phyloP scores from a whole-genome alignment of 768 basidiomycete species.

The Butyriboletus loyo region DNA sequence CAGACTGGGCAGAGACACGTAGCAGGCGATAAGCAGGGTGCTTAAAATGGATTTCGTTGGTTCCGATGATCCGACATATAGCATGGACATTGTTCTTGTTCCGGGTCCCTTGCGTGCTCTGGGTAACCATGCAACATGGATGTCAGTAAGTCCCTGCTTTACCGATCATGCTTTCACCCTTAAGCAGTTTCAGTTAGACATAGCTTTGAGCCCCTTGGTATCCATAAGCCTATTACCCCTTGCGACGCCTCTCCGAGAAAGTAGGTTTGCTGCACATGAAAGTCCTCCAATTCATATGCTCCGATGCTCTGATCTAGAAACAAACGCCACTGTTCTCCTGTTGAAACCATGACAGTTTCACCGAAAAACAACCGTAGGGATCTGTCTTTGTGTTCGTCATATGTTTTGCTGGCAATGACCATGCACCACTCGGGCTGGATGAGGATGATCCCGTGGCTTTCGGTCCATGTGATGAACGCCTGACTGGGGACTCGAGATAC shows the following conservation, averaged over 20 bases:
- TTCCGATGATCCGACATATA: neutral
- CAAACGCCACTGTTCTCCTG: neutral
- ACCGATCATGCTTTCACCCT: no score
- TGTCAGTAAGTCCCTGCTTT: neutral
- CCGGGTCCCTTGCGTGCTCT: neutral
- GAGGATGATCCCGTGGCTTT: neutral
- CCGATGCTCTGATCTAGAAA: neutral
- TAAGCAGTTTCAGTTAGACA: neutral
- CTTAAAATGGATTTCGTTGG: neutral
- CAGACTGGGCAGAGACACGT: neutral
- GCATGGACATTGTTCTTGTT: neutral
- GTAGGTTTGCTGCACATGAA: neutral
- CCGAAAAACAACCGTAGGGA: no score
- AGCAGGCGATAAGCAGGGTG: neutral
- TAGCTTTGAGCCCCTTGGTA: neutral
- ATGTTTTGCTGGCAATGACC: conserved; percentile 1
- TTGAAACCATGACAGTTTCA: neutral
- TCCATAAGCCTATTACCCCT: neutral
- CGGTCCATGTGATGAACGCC: neutral
- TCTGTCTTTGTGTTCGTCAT: neutral
- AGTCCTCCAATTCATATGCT: neutral
- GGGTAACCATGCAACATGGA: no score
- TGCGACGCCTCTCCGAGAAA: neutral
- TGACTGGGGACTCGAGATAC: neutral
- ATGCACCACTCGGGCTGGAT: neutral